Conservation (phyloP, 2,329 filamentous ascomycete species). For the Colletotrichum cereale region DNA sequence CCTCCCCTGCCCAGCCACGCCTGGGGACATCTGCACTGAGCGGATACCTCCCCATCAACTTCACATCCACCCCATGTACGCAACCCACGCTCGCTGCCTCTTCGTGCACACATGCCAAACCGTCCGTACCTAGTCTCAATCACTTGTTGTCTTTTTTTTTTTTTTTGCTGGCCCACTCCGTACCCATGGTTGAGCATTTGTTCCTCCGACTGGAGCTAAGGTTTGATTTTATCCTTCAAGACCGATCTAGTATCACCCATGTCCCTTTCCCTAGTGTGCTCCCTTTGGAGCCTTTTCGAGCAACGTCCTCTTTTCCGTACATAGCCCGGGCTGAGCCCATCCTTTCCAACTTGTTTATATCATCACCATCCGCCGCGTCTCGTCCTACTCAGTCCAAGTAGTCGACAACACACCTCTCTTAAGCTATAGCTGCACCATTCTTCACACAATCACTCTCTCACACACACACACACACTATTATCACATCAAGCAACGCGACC, state of each 20-base stretch:
- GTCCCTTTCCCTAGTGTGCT: conserved; percentile 46
- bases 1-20: conserved; percentile 32
- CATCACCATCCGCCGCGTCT: conserved; percentile 23
- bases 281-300: conserved; percentile 46
- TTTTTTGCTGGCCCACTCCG: conserved; percentile 52
- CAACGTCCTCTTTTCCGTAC: conserved; percentile 45
- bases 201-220: conserved; percentile 48
- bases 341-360: conserved; percentile 32
- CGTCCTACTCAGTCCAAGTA: neutral
- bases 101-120: conserved; percentile 44
- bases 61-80: conserved; percentile 46
- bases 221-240: conserved; percentile 53
- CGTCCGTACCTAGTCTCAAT: conserved; percentile 40
- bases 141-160: conserved; percentile 46
- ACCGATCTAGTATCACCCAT: conserved; percentile 49
- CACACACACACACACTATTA: neutral
- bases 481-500: neutral
- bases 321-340: conserved; percentile 45
- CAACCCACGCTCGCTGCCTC: conserved; percentile 49
- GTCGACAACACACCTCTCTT: neutral
- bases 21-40: conserved; percentile 31
- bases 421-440: neutral
- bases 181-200: conserved; percentile 53
- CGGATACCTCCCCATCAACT: conserved; percentile 38
- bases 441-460: neutral